These are phyloP conservation scores for Lagerstroemia fauriei DNA, from an alignment of 441 rosid genomes.

Conservation along the genomic window DNA sequence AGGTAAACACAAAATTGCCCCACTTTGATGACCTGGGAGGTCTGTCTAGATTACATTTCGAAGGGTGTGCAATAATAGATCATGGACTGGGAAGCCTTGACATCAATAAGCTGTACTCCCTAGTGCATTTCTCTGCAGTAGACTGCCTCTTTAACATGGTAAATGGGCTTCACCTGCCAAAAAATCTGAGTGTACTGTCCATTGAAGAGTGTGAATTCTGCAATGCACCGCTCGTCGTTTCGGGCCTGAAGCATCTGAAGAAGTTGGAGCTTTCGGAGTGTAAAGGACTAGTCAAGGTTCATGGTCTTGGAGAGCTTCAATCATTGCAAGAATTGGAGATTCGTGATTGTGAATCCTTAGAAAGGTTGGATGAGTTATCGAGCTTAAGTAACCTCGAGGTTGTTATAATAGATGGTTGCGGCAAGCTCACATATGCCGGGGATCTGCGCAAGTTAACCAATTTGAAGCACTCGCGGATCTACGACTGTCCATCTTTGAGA, in stretches of 20 bases:
- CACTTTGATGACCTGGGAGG: neutral
- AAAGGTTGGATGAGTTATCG: constrained; percentile 4
- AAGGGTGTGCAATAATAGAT: neutral
- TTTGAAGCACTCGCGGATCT: neutral
- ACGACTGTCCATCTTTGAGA: no score
- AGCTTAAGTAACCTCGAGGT: neutral
- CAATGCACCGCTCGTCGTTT: neutral
- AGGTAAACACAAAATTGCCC: neutral
- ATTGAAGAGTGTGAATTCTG: neutral
- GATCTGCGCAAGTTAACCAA: neutral
- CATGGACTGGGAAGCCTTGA: neutral
- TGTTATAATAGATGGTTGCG: neutral
- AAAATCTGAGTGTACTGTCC: neutral
- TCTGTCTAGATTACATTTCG: neutral
- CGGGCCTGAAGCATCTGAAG: constrained; percentile 1
- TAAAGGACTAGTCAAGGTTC: neutral
- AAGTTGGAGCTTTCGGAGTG: neutral
- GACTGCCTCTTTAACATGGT: neutral
- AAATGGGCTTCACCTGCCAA: neutral
- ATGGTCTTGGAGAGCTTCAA: neutral
- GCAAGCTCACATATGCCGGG: neutral
- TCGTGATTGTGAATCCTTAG: neutral
- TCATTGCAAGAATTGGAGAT: neutral
- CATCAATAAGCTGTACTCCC: neutral
- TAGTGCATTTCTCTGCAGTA: neutral